Percentiles rank a stretch among this genome's conserved stretches.
Evolutionary conservation across 2,329 filamentous ascomycete species (phyloP).

Genomic region (Penicillium sp.): DNA sequence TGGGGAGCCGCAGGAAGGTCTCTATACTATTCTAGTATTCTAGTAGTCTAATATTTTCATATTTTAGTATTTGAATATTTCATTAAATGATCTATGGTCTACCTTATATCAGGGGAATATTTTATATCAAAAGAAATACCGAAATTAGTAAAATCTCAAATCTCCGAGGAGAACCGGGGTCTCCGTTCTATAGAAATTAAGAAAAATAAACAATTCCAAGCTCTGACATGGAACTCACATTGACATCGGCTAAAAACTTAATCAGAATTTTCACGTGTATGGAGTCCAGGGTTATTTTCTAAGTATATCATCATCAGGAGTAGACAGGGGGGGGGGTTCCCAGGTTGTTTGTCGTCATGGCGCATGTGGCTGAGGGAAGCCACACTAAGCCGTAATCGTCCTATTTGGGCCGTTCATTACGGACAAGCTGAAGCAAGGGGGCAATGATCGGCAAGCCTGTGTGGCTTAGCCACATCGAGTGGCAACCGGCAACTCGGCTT

Average conservation of each 20-base stretch:
- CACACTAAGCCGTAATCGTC: background rate
- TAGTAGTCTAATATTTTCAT: background rate
- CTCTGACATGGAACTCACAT: background rate
- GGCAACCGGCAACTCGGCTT: slow-evolving; percentile 1
- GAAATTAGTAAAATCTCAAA: background rate
- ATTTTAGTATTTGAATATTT: background rate
- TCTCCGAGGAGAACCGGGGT: background rate
- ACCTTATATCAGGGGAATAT: background rate
- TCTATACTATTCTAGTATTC: background rate
- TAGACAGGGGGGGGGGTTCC: background rate
- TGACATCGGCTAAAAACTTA: slow-evolving; percentile 8
- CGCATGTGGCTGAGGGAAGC: slow-evolving; percentile 2
- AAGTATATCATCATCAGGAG: background rate
- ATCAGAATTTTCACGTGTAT: slow-evolving; percentile 11
- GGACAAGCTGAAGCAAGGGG: slow-evolving; percentile 2
- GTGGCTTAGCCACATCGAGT: slow-evolving; percentile 2
- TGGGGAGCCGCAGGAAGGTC: background rate
- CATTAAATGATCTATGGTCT: background rate
- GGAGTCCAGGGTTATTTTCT: background rate
- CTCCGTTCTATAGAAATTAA: background rate
- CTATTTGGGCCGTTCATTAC: background rate
- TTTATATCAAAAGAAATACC: too few relatives aligned
- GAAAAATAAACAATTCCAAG: background rate
- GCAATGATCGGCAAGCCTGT: background rate
- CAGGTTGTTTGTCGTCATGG: background rate